phyloP scores from a whole-genome alignment of 345 rosid species.

The Excoecaria agallocha region DNA sequence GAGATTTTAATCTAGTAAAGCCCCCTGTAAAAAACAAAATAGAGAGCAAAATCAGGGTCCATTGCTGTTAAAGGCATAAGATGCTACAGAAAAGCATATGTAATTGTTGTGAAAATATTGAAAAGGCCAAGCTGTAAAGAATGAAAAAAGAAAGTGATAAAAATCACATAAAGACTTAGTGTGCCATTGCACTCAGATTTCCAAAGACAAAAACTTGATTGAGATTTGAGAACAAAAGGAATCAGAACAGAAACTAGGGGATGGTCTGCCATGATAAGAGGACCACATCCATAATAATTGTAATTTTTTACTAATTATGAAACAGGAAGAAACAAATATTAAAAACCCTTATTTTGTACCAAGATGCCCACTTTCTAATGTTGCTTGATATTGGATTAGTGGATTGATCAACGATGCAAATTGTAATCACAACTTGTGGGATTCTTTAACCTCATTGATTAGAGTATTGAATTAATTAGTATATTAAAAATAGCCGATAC shows the following conservation, averaged over 20 bases:
- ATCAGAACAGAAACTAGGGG: neutral
- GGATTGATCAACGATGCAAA: neutral
- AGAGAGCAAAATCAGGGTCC: neutral
- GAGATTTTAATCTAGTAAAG: neutral
- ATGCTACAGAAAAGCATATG: conserved; percentile 21
- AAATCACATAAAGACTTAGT: neutral
- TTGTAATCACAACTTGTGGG: neutral
- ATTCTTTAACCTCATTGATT: neutral
- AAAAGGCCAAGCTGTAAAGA: conserved; percentile 30
- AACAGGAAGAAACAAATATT: too few relatives aligned
- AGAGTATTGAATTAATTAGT: too few relatives aligned
- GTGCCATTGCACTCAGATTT: neutral
- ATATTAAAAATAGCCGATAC: too few relatives aligned
- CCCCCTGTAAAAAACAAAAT: neutral
- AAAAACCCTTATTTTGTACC: neutral
- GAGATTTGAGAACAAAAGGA: conserved; percentile 6
- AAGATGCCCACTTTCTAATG: conserved; percentile 7
- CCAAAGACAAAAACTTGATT: conserved; percentile 2
- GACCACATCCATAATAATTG: conserved; percentile 7
- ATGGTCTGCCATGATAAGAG: conserved; percentile 6
- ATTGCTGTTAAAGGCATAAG: neutral
- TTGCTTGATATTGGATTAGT: neutral
- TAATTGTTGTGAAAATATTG: conserved; percentile 13
- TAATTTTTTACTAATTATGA: neutral
- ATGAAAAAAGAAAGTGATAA: conserved; percentile 6